phyloP scores from a whole-genome alignment of 768 basidiomycete genomes.

The Boletus vinaceobasis region DNA sequence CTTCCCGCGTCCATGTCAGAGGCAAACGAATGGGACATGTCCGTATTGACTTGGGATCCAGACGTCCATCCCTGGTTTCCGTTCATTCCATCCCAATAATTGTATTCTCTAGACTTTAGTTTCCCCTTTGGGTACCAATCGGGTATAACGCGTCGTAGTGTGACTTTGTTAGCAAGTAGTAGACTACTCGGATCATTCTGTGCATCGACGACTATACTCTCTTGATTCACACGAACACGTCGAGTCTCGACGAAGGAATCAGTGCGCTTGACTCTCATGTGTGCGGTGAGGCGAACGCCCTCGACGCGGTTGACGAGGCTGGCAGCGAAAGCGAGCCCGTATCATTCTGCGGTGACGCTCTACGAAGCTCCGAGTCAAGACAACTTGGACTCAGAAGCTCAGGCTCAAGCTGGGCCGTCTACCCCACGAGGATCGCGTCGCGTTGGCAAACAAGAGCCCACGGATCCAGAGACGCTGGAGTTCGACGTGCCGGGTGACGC shows the following conservation, averaged over 20 bases:
- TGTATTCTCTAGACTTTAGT: background rate
- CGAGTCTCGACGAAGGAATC: background rate
- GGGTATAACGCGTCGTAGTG: background rate
- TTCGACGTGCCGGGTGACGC: background rate
- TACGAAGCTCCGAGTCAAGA: conserved; percentile 25
- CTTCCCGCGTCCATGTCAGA: conserved; percentile 37
- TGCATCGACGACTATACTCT: background rate
- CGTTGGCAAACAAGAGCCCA: conserved; percentile 28
- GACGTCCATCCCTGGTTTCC: conserved; percentile 54
- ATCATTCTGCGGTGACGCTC: conserved; percentile 42
- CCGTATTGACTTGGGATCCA: conserved; percentile 46
- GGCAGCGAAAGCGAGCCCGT: conserved; percentile 41
- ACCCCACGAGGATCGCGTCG: conserved; percentile 24
- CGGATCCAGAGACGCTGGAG: background rate
- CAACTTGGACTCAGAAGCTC: background rate
- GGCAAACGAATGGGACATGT: conserved; percentile 38
- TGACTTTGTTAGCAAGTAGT: background rate
- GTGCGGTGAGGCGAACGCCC: conserved; percentile 21
- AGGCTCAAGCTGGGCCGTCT: conserved; percentile 13
- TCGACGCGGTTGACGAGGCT: conserved; percentile 34
- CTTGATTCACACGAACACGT: background rate
- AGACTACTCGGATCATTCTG: background rate
- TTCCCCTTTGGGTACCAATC: background rate
- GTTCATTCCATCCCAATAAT: conserved; percentile 13
- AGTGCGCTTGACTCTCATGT: conserved; percentile 10